These are phyloP conservation scores for Lunasporangiospora selenospora DNA, from an alignment of 192 early-diverging fungal species.

Conservation along the genomic window DNA sequence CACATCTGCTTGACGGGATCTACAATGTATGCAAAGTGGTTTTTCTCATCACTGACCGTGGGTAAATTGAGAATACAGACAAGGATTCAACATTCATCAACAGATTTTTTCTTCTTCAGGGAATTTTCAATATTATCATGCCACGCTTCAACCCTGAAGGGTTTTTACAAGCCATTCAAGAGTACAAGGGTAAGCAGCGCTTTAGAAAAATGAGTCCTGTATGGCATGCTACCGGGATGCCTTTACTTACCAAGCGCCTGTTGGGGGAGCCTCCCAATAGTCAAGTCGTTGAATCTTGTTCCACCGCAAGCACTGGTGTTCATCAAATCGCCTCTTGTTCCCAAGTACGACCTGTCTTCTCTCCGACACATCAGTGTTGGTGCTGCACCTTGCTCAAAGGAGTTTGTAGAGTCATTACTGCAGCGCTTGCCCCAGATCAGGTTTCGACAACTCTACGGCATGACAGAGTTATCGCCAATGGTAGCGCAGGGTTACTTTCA, in stretches of 20 bases:
- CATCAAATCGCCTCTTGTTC: slow-evolving; percentile 29
- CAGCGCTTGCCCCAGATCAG: slow-evolving; percentile 3
- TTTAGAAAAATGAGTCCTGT: no score
- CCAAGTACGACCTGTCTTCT: slow-evolving; percentile 45
- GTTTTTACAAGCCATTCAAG: slow-evolving; percentile 62
- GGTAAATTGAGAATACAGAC: not conserved
- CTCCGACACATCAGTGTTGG: slow-evolving; percentile 18
- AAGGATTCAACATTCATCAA: slow-evolving; percentile 5
- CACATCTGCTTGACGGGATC: slow-evolving; percentile 27
- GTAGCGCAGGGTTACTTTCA: not conserved
- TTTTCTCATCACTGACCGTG: not conserved
- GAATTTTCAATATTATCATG: slow-evolving; percentile 60
- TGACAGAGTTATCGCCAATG: slow-evolving; percentile 33
- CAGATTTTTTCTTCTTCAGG: slow-evolving; percentile 36
- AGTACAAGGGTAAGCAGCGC: slow-evolving; percentile 50
- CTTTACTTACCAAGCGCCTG: no score
- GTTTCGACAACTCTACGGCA: slow-evolving; percentile 32
- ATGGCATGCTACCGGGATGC: no score
- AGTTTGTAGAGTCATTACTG: slow-evolving; percentile 13
- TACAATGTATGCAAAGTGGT: slow-evolving; percentile 26
- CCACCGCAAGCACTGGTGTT: slow-evolving; percentile 15
- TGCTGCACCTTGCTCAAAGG: slow-evolving; percentile 22
- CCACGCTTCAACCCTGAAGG: slow-evolving; percentile 64
- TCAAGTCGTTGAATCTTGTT: slow-evolving; percentile 24
- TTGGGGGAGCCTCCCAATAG: no score